Percentiles rank a stretch among this genome's conserved stretches.
These are phyloP conservation scores for Hymenoscyphus salicellus DNA, from an alignment of 2,329 filamentous ascomycete species.

Conservation along the genomic window DNA sequence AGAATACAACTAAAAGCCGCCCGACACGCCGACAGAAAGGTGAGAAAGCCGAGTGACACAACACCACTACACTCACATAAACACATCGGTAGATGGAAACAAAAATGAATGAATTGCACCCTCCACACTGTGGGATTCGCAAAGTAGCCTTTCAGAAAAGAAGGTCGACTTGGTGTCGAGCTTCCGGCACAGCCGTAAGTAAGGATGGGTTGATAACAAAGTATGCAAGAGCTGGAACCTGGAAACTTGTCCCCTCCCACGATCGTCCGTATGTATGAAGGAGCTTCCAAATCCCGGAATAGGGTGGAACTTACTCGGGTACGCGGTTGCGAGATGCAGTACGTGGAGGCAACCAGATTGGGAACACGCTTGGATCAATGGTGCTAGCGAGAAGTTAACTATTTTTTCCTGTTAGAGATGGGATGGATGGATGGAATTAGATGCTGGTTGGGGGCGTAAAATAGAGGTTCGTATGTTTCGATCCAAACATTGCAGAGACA, in stretches of 20 bases:
- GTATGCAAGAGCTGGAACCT: background rate
- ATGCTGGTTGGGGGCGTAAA: slow-evolving; percentile 1
- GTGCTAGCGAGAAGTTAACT: background rate
- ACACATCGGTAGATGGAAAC: background rate
- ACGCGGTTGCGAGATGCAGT: background rate
- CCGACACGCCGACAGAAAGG: background rate
- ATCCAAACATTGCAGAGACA: background rate
- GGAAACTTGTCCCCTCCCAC: background rate
- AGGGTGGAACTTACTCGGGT: background rate
- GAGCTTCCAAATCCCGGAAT: background rate
- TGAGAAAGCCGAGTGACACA: background rate
- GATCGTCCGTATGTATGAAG: too few relatives aligned
- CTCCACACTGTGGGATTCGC: background rate
- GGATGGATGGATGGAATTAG: background rate
- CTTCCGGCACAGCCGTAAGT: background rate
- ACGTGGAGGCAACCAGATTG: background rate
- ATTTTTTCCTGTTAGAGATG: background rate
- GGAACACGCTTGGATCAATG: background rate
- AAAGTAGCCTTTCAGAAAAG: background rate
- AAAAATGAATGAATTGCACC: background rate
- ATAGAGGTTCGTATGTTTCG: background rate
- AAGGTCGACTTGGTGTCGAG: background rate
- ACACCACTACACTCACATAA: background rate
- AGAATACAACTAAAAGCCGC: background rate
- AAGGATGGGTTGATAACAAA: background rate